Percentiles rank a stretch among this genome's conserved stretches.
phyloP scores from a whole-genome alignment of 2,329 filamentous ascomycete species.

The Alternaria metachromatica region DNA sequence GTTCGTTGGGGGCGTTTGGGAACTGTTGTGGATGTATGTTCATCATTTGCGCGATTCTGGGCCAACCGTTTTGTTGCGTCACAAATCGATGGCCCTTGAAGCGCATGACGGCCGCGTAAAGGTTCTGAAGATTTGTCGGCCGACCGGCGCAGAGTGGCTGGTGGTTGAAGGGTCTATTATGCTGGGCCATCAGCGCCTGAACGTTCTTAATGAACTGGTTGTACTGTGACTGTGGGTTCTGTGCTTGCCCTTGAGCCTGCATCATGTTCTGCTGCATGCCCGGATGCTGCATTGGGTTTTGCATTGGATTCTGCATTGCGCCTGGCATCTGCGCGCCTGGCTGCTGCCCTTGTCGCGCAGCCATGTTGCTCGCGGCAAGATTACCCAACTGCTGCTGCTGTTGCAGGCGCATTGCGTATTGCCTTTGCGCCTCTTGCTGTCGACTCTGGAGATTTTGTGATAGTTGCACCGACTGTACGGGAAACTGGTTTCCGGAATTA shows the following conservation, averaged over 20 bases:
- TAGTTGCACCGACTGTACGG: slow-evolving; percentile 53
- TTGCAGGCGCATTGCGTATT: slow-evolving; percentile 86
- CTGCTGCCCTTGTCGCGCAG: slow-evolving; percentile 47
- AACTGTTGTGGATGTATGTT: slow-evolving; percentile 52
- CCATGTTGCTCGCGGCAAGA: slow-evolving; percentile 48
- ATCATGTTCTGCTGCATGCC: slow-evolving; percentile 44
- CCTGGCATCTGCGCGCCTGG: slow-evolving; percentile 47
- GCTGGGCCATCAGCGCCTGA: slow-evolving; percentile 76
- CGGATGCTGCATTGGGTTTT: slow-evolving; percentile 22
- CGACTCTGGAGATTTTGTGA: slow-evolving; percentile 57
- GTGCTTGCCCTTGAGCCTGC: slow-evolving; percentile 28
- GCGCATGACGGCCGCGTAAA: slow-evolving; percentile 81
- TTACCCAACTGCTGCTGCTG: slow-evolving; percentile 66
- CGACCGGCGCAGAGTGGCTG: slow-evolving; percentile 77
- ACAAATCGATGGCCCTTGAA: slow-evolving; percentile 79
- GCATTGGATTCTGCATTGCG: slow-evolving; percentile 30
- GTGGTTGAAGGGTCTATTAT: slow-evolving; percentile 74
- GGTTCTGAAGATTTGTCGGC: slow-evolving; percentile 73
- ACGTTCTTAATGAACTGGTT: slow-evolving; percentile 70
- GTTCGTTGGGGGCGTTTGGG: slow-evolving; percentile 70
- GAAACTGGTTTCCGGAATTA: slow-evolving; percentile 54
- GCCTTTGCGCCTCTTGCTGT: slow-evolving; percentile 72
- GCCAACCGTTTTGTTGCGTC: slow-evolving; percentile 74
- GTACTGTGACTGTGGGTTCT: slow-evolving; percentile 24
- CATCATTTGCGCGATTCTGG: slow-evolving; percentile 66